These are phyloP conservation scores for Leishmania martiniquensis DNA, from an alignment of 208 protist genomes.

Conservation along the genomic window DNA sequence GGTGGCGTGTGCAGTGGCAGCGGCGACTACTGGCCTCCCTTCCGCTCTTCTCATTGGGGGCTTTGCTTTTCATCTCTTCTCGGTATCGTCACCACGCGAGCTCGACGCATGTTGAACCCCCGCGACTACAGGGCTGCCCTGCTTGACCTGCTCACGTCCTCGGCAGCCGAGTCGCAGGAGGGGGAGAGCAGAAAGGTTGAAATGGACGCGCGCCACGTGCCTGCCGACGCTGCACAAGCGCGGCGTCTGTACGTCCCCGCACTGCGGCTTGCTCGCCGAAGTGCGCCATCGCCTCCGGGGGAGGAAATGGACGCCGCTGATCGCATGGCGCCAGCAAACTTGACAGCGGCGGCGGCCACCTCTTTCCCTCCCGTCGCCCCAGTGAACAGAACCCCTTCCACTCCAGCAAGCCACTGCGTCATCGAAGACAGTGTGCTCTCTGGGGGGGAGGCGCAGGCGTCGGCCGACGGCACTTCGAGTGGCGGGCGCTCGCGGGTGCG, in stretches of 20 bases:
- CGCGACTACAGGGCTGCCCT: constrained; percentile 44
- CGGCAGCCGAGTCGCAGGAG: background rate
- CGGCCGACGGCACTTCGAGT: background rate
- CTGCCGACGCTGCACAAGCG: constrained; percentile 1
- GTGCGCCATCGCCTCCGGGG: background rate
- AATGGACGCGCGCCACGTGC: background rate
- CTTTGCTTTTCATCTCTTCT: background rate
- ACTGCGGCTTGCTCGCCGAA: background rate
- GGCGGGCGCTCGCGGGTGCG: background rate
- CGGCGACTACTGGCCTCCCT: background rate
- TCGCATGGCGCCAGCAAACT: background rate
- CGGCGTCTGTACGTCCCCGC: background rate
- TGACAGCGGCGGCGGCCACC: background rate
- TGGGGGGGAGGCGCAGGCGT: background rate
- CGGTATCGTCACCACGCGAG: background rate
- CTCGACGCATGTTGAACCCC: constrained; percentile 27
- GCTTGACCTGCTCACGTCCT: constrained; percentile 42
- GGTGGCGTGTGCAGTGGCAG: background rate
- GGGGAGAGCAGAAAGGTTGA: background rate
- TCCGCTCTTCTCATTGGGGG: too few relatives aligned
- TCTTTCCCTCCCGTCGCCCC: background rate
- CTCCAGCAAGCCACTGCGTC: background rate
- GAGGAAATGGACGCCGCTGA: background rate
- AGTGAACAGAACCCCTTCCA: background rate
- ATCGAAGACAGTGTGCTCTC: constrained; percentile 13